These are phyloP conservation scores for Mortierella claussenii DNA, from an alignment of 192 early-diverging fungal genomes.

Conservation along the genomic window DNA sequence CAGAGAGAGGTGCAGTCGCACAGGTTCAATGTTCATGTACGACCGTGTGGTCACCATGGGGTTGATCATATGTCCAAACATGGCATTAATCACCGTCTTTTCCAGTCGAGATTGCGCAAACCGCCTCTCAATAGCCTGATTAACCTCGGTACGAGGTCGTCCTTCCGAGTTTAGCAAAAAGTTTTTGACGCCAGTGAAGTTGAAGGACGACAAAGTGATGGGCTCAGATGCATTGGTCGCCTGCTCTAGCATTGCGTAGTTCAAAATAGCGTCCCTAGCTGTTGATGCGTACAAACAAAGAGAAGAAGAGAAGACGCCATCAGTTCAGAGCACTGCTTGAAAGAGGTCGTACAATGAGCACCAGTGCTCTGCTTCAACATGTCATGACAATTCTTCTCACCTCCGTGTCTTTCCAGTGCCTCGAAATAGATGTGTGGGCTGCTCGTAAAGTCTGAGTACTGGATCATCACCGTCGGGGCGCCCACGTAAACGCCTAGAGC, in stretches of 20 bases:
- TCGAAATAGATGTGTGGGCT: slow-evolving; percentile 80
- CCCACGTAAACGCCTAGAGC: slow-evolving; percentile 56
- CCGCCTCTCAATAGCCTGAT: slow-evolving; percentile 65
- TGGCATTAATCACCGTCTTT: slow-evolving; percentile 72
- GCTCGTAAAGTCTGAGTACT: slow-evolving; percentile 68
- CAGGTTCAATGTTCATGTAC: slow-evolving; percentile 79
- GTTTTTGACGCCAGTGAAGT: slow-evolving; percentile 43
- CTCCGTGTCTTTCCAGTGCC: slow-evolving; percentile 71
- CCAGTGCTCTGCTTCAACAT: too few relatives aligned
- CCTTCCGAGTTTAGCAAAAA: slow-evolving; percentile 44
- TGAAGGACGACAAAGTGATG: slow-evolving; percentile 15
- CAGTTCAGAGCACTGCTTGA: background rate
- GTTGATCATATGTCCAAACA: slow-evolving; percentile 82
- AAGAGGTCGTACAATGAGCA: too few relatives aligned
- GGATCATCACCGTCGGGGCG: slow-evolving; percentile 68
- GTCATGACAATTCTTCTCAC: too few relatives aligned
- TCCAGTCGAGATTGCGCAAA: slow-evolving; percentile 74
- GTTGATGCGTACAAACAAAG: background rate
- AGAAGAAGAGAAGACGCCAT: background rate
- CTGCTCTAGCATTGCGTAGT: slow-evolving; percentile 46
- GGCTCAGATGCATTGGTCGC: slow-evolving; percentile 32
- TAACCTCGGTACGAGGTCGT: slow-evolving; percentile 41
- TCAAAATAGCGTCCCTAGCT: slow-evolving; percentile 37
- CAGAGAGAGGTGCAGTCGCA: slow-evolving; percentile 72
- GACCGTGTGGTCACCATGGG: slow-evolving; percentile 83